Percentiles rank a stretch among this genome's conserved stretches.
phyloP scores from a whole-genome alignment of 352 stramenopile genomes.

The Peronospora farinosa region DNA sequence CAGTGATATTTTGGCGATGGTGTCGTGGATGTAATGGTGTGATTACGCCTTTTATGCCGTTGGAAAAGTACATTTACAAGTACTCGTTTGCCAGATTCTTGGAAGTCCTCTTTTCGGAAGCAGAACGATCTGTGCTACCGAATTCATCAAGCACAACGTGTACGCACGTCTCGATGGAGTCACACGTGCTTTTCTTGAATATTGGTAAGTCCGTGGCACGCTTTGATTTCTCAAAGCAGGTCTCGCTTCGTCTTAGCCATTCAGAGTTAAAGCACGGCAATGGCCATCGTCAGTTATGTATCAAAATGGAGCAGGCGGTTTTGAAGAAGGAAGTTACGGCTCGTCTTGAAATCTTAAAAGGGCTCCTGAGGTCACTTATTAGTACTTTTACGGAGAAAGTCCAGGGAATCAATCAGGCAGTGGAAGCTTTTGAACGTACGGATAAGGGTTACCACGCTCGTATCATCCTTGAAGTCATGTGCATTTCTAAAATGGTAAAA shows the following conservation, averaged over 20 bases:
- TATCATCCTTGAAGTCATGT: slow-evolving; percentile 67
- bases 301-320: slow-evolving; percentile 21
- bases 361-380: slow-evolving; percentile 40
- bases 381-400: slow-evolving; percentile 59
- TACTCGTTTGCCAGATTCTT: slow-evolving; percentile 97
- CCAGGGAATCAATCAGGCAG: slow-evolving; percentile 44
- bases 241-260: slow-evolving; percentile 35
- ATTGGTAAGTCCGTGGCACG: slow-evolving; percentile 65
- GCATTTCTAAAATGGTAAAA: slow-evolving; percentile 44
- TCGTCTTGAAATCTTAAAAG: slow-evolving; percentile 29
- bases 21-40: slow-evolving; percentile 91
- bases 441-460: slow-evolving; percentile 45
- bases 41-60: slow-evolving; percentile 85
- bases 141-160: slow-evolving; percentile 22
- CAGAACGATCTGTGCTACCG: slow-evolving; percentile 15
- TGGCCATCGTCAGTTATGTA: slow-evolving; percentile 3
- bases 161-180: slow-evolving; percentile 44
- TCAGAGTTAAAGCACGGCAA: slow-evolving; percentile 11
- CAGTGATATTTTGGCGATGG: slow-evolving; percentile 96
- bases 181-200: slow-evolving; percentile 79
- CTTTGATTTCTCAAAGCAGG: slow-evolving; percentile 49
- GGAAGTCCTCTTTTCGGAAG: slow-evolving; percentile 93
- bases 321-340: slow-evolving; percentile 27
- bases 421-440: slow-evolving; percentile 53
- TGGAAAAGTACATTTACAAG: slow-evolving; percentile 93